Conservation (phyloP, 2,329 filamentous ascomycete genomes). For the Akanthomyces muscarius region DNA sequence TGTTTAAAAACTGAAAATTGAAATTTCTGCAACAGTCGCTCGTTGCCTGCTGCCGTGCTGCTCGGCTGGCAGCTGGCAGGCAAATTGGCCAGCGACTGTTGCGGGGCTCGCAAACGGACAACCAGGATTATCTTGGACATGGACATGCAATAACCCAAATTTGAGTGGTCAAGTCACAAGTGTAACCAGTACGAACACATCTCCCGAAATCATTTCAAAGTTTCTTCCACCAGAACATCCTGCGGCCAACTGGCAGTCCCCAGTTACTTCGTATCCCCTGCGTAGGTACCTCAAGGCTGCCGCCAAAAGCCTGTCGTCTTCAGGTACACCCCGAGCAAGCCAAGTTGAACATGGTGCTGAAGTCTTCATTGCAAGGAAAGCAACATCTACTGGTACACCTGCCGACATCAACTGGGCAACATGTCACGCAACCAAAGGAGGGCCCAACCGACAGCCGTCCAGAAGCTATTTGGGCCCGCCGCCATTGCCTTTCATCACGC, state of each 20-base stretch:
- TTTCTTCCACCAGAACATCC: no score
- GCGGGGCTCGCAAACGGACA: not conserved
- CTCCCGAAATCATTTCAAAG: no score
- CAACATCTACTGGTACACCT: not conserved
- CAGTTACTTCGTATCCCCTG: no score
- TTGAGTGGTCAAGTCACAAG: not conserved
- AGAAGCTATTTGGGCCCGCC: not conserved
- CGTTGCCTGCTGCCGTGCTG: not conserved
- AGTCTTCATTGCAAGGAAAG: not conserved
- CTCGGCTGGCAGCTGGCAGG: not conserved
- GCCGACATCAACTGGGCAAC: not conserved
- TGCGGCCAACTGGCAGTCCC: no score
- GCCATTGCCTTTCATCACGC: not conserved
- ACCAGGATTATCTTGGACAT: not conserved
- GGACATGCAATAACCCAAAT: not conserved
- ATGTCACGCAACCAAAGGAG: not conserved
- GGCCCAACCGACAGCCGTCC: not conserved
- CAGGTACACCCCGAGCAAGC: no score
- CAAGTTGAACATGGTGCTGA: not conserved
- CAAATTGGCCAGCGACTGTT: not conserved
- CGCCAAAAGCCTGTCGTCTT: no score
- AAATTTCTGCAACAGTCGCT: not conserved
- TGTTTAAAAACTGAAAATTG: constrained; percentile 5
- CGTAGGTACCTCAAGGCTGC: no score
- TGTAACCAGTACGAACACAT: no score